Percentiles rank a stretch among this genome's conserved stretches.
phyloP scores from a whole-genome alignment of 2,329 filamentous ascomycete species.

The Fusarium newnesense region DNA sequence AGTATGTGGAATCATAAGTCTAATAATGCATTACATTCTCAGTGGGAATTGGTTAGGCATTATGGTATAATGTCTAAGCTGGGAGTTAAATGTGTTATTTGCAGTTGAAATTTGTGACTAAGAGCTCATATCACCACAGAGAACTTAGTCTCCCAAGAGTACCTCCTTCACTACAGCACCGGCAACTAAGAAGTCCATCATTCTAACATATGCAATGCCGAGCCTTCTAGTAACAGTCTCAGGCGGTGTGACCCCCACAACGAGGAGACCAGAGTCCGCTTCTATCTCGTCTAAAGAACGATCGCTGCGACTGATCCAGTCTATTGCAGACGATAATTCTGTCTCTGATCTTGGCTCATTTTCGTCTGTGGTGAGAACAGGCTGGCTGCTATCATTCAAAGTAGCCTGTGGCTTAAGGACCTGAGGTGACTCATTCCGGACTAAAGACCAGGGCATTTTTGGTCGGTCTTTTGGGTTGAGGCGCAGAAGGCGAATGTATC shows the following conservation, averaged over 20 bases:
- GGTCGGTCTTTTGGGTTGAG: neutral
- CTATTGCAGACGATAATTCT: neutral
- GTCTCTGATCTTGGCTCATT: neutral
- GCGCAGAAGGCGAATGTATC: neutral
- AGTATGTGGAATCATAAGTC: no score
- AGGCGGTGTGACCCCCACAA: rapidly evolving
- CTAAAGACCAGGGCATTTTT: neutral
- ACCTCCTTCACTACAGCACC: neutral
- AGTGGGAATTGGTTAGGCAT: no score
- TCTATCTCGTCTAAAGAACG: neutral
- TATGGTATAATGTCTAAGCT: no score
- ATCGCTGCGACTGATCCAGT: neutral
- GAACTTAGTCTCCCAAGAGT: neutral
- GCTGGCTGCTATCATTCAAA: neutral
- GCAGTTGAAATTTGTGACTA: no score
- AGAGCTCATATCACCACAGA: no score
- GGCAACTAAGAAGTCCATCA: neutral
- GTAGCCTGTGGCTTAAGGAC: neutral
- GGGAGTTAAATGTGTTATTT: no score
- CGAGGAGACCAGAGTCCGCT: neutral
- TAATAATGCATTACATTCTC: no score
- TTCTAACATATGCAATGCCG: neutral
- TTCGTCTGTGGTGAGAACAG: neutral
- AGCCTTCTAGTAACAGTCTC: neutral
- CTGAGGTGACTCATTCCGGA: neutral